Conservation (phyloP, 83 land plant genomes). For the Picea engelmannii region DNA sequence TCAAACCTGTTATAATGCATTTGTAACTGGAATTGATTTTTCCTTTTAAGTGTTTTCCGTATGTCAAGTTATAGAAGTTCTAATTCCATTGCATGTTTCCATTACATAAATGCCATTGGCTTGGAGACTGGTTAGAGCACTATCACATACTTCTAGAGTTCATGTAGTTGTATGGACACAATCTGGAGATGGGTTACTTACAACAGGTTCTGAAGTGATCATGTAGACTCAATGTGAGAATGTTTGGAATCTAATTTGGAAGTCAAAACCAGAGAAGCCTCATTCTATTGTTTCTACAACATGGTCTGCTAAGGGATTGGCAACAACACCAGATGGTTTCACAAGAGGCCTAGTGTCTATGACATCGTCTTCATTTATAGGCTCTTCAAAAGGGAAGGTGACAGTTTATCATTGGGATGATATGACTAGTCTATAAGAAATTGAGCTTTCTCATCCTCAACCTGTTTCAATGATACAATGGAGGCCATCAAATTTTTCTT, state of each 20-base stretch:
- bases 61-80: neutral
- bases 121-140: neutral
- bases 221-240: constrained; percentile 57
- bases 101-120: constrained; percentile 24
- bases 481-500: constrained; percentile 62
- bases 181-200: constrained; percentile 91
- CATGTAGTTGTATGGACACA: constrained; percentile 80
- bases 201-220: constrained; percentile 70
- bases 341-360: constrained; percentile 5
- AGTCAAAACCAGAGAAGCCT: constrained; percentile 38
- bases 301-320: constrained; percentile 66
- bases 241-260: constrained; percentile 76
- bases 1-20: neutral
- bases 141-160: constrained; percentile 63
- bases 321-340: constrained; percentile 55
- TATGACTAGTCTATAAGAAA: constrained; percentile 33
- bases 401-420: constrained; percentile 64
- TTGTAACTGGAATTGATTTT: neutral
- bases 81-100: neutral
- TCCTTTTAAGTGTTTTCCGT: neutral
- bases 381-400: constrained; percentile 37
- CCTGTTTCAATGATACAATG: constrained; percentile 79
- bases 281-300: constrained; percentile 76
- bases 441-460: constrained; percentile 72
- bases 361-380: neutral